Evolutionary conservation across 2,329 filamentous ascomycete species (phyloP).

Genomic region (Colletotrichum tabaci): DNA sequence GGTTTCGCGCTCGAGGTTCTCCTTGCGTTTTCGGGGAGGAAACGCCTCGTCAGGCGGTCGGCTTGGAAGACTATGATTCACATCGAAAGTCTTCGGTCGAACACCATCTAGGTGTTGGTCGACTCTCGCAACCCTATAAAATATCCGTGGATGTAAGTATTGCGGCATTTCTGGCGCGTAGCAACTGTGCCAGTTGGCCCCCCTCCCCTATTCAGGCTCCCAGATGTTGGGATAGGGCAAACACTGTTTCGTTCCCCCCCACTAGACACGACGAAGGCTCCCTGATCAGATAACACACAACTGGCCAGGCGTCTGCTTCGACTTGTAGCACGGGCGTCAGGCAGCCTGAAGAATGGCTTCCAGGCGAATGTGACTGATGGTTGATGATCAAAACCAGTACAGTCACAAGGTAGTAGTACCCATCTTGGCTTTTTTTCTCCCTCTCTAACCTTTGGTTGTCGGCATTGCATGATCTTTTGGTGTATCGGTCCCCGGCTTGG

Average conservation of each 20-base stretch:
- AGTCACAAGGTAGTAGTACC: background rate
- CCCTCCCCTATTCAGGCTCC: background rate
- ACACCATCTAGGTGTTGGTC: constrained; percentile 9
- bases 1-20: constrained; percentile 34
- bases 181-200: background rate
- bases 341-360: no score
- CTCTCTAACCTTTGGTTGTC: constrained; percentile 30
- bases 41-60: constrained; percentile 9
- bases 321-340: no score
- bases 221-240: background rate
- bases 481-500: background rate
- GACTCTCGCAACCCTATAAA: constrained; percentile 1
- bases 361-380: background rate
- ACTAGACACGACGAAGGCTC: background rate
- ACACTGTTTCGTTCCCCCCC: constrained; percentile 8
- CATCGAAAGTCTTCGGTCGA: background rate
- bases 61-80: constrained; percentile 24
- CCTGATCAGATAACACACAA: background rate
- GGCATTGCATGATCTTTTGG: constrained; percentile 1
- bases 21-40: constrained; percentile 7
- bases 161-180: background rate
- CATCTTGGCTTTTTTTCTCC: no score
- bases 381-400: background rate
- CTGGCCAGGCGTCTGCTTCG: no score
- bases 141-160: background rate